Percentiles rank a stretch among this genome's conserved stretches.
Evolutionary conservation across 495 filamentous ascomycete species (phyloP).

Genomic region (Diplogelasinospora grovesii): DNA sequence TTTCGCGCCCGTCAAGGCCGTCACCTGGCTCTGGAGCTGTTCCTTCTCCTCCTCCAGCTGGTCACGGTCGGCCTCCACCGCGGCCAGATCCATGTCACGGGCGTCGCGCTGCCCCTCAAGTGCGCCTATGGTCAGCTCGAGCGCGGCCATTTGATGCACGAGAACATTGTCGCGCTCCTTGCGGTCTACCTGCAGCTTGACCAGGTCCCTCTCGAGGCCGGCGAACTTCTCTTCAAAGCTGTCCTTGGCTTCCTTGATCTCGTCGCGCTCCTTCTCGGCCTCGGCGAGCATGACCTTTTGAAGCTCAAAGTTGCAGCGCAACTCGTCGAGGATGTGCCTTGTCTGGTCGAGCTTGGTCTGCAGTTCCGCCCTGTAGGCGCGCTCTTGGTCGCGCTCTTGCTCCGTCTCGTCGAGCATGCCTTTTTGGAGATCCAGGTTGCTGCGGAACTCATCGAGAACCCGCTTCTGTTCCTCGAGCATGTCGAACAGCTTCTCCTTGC

Average conservation of each 20-base stretch:
- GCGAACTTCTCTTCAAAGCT: constrained; percentile 24
- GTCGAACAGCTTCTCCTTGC: constrained; percentile 13
- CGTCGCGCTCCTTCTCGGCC: constrained; percentile 34
- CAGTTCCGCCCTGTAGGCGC: constrained; percentile 15
- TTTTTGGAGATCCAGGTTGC: constrained; percentile 32
- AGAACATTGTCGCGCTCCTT: constrained; percentile 31
- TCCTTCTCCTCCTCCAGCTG: constrained; percentile 15
- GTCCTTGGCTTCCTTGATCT: constrained; percentile 24
- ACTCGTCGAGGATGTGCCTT: constrained; percentile 32
- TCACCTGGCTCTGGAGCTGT: constrained; percentile 7
- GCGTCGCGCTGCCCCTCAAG: constrained; percentile 31
- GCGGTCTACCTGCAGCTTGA: constrained; percentile 24
- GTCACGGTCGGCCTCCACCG: constrained; percentile 22
- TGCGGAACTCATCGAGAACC: constrained; percentile 37
- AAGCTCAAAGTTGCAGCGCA: constrained; percentile 29
- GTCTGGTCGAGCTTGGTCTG: constrained; percentile 29
- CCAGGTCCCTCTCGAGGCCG: constrained; percentile 21
- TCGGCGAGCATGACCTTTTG: constrained; percentile 32
- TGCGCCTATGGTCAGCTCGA: constrained; percentile 26
- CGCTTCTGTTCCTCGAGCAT: constrained; percentile 33
- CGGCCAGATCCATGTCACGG: constrained; percentile 32
- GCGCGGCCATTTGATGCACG: constrained; percentile 27
- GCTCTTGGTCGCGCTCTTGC: constrained; percentile 22
- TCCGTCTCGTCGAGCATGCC: constrained; percentile 29
- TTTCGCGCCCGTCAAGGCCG: constrained; percentile 14